Conservation (phyloP, 805 yeast genomes). For the Helenozyma rhizophorensis region DNA sequence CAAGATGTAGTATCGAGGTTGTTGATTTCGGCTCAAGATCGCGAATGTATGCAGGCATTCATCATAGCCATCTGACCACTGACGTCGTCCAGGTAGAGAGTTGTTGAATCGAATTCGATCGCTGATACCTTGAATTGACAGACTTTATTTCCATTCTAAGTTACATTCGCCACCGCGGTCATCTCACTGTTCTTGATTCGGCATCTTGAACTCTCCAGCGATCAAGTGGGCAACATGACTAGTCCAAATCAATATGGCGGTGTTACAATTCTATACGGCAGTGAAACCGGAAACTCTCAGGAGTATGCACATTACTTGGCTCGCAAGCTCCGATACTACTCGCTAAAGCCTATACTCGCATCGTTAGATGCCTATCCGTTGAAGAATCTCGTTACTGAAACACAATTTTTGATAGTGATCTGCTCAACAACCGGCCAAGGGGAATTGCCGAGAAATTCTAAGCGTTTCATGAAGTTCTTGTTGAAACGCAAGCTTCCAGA, state of each 20-base stretch:
- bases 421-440: constrained; percentile 97
- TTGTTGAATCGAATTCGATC: too few species aligned
- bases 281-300: constrained; percentile 89
- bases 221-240: too few species aligned
- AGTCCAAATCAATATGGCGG: too few species aligned
- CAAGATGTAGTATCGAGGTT: background rate
- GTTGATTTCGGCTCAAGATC: background rate
- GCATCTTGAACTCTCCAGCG: too few species aligned
- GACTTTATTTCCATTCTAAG: too few species aligned
- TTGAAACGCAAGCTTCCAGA: constrained; percentile 59
- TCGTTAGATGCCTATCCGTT: constrained; percentile 61
- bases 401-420: constrained; percentile 47
- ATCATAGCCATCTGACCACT: too few species aligned
- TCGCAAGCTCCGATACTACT: constrained; percentile 49
- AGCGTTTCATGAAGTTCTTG: constrained; percentile 69
- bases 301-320: constrained; percentile 72
- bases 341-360: constrained; percentile 44
- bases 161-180: too few species aligned
- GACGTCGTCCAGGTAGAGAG: too few species aligned
- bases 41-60: too few species aligned
- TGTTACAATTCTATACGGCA: constrained; percentile 72
- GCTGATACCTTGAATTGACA: too few species aligned
- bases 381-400: constrained; percentile 45
- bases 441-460: constrained; percentile 75
- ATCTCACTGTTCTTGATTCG: too few species aligned